Conservation (phyloP, 1,284 basidiomycete genomes). For the Heliocybe sulcata region DNA sequence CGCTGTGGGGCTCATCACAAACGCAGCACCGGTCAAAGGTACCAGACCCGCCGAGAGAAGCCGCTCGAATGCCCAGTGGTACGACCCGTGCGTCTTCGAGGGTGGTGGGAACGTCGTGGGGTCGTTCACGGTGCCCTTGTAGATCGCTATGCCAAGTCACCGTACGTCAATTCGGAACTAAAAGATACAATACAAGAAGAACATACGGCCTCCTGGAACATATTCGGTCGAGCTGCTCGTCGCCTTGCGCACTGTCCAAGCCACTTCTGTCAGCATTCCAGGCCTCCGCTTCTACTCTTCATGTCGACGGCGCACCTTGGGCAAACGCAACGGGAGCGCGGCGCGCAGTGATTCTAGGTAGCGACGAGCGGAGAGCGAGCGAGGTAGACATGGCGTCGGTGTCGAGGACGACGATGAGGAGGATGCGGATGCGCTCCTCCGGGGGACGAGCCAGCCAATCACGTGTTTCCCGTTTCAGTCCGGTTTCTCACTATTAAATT, state of each 20-base stretch:
- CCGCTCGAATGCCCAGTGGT: conserved; percentile 98
- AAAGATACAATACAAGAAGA: background rate
- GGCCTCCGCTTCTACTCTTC: no score
- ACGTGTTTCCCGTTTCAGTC: conserved; percentile 6
- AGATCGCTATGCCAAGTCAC: conserved; percentile 59
- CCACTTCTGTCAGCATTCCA: background rate
- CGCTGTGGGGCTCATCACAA: conserved; percentile 60
- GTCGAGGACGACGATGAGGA: background rate
- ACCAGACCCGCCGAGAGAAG: conserved; percentile 83
- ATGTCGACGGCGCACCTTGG: background rate
- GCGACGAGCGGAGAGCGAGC: conserved; percentile 39
- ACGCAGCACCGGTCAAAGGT: conserved; percentile 81
- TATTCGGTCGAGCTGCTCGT: conserved; percentile 29
- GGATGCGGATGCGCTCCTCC: background rate
- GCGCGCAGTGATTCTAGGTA: conserved; percentile 33
- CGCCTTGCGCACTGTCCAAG: conserved; percentile 9
- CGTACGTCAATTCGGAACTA: no score
- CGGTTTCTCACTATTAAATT: background rate
- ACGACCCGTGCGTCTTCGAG: conserved; percentile 80
- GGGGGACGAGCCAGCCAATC: conserved; percentile 4
- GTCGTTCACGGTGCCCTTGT: conserved; percentile 94
- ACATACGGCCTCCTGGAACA: conserved; percentile 68
- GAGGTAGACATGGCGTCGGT: conserved; percentile 40
- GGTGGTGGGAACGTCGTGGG: conserved; percentile 84
- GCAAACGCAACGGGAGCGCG: background rate